Conservation (phyloP, 805 yeast genomes). For the Helenozyma baotianmanensis region DNA sequence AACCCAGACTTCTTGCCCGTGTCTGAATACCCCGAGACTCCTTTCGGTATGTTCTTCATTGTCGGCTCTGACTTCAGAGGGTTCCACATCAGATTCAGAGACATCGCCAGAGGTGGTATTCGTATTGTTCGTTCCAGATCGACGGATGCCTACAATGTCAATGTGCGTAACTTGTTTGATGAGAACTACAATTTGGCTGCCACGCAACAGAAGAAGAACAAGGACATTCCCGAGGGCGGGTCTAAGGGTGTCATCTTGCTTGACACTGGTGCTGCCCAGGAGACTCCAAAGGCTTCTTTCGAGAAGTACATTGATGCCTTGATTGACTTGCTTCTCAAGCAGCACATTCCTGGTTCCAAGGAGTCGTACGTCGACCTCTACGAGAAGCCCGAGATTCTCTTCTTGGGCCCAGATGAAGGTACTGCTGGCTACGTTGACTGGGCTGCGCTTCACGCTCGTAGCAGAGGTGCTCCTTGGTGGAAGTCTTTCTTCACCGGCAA, state of each 20-base stretch:
- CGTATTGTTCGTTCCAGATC: slow-evolving; percentile 88
- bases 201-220: slow-evolving; percentile 94
- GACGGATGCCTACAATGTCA: slow-evolving; percentile 76
- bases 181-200: slow-evolving; percentile 94
- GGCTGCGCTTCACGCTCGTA: slow-evolving; percentile 93
- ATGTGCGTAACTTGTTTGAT: slow-evolving; percentile 85
- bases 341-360: slow-evolving; percentile 67
- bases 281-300: slow-evolving; percentile 77
- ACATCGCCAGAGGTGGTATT: slow-evolving; percentile 97
- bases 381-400: slow-evolving; percentile 81
- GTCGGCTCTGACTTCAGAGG: slow-evolving; percentile 97
- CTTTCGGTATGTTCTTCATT: slow-evolving; percentile 91
- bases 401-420: slow-evolving; percentile 99
- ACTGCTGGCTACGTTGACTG: slow-evolving; percentile 94
- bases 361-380: slow-evolving; percentile 82
- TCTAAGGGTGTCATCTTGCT: slow-evolving; percentile 93
- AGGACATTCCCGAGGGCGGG: slow-evolving; percentile 99
- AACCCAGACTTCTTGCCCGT: slow-evolving; percentile 81
- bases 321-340: slow-evolving; percentile 75
- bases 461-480: slow-evolving; percentile 97
- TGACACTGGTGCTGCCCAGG: slow-evolving; percentile 73
- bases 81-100: slow-evolving; percentile 94
- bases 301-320: slow-evolving; percentile 90
- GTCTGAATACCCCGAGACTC: slow-evolving; percentile 86
- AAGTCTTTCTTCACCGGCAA: slow-evolving; percentile 97